phyloP scores from a whole-genome alignment of 78 protist species.

The Trichosphaerium sp. region DNA sequence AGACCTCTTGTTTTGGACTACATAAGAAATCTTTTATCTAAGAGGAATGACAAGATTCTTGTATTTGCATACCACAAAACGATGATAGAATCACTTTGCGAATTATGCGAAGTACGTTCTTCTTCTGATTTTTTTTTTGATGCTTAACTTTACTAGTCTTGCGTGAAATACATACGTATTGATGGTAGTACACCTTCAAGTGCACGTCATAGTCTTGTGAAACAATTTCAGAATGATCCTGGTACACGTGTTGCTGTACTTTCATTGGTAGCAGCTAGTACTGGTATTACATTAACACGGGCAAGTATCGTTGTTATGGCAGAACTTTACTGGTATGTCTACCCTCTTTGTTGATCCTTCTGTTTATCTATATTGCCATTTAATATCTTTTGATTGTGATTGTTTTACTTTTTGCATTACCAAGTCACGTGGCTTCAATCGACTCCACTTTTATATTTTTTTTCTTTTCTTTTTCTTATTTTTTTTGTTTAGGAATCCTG shows the following conservation, averaged over 20 bases:
- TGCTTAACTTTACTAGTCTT: too few species aligned
- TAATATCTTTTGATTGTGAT: too few species aligned
- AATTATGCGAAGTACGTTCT: not conserved
- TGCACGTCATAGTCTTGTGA: conserved; percentile 35
- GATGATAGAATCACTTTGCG: conserved; percentile 3
- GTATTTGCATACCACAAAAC: conserved; percentile 30
- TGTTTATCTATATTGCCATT: too few species aligned
- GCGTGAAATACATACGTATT: conserved; percentile 50
- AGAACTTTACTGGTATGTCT: conserved; percentile 78
- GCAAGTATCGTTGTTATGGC: conserved; percentile 66
- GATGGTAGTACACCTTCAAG: conserved; percentile 59
- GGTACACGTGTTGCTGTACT: conserved; percentile 65
- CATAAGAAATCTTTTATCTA: not conserved
- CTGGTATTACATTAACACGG: conserved; percentile 74
- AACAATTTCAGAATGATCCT: conserved; percentile 33
- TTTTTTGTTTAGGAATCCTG: too few species aligned
- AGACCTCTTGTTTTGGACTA: not conserved
- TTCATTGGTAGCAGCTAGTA: conserved; percentile 66
- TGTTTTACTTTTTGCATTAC: too few species aligned
- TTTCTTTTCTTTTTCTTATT: too few species aligned
- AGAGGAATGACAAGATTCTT: conserved; percentile 9
- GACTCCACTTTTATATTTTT: too few species aligned
- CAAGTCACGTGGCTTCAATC: too few species aligned
- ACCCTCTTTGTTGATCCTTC: too few species aligned
- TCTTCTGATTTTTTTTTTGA: not conserved